Evolutionary conservation across 768 basidiomycete genomes (phyloP).

Genomic region (Kwoniella bestiolae): DNA sequence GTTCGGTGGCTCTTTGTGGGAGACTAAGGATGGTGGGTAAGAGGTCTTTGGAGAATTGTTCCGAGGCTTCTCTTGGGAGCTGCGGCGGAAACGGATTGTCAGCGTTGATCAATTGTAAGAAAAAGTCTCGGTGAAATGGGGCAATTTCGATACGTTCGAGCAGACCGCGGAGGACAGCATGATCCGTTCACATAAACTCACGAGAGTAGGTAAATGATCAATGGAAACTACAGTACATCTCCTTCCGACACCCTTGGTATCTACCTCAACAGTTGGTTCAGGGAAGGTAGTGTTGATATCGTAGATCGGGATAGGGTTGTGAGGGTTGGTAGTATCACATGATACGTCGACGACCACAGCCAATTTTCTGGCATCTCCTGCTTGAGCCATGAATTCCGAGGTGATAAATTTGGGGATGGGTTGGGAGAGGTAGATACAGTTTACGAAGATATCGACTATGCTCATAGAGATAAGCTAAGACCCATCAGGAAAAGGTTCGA

Average conservation of each 20-base stretch:
- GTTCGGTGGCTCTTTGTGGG: conserved; percentile 67
- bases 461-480: background rate
- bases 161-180: no score
- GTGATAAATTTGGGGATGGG: conserved; percentile 59
- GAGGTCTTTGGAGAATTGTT: conserved; percentile 89
- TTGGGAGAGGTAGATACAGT: conserved; percentile 91
- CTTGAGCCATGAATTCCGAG: conserved; percentile 66
- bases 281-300: conserved; percentile 89
- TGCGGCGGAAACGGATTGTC: no score
- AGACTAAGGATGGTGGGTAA: conserved; percentile 81
- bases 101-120: no score
- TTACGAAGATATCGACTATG: conserved; percentile 91
- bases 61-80: conserved; percentile 92
- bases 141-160: background rate
- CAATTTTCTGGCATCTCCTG: conserved; percentile 70
- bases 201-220: conserved; percentile 90
- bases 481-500: background rate
- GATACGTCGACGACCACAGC: conserved; percentile 93
- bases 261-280: conserved; percentile 85
- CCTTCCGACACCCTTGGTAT: conserved; percentile 74
- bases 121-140: background rate
- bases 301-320: conserved; percentile 97
- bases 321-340: conserved; percentile 98
- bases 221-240: conserved; percentile 87
- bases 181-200: conserved; percentile 32